A percentile compares a stretch with the other conserved stretches of the same genome.
phyloP scores from a whole-genome alignment of 2,329 filamentous ascomycete species.

The Dactylonectria estremocensis region DNA sequence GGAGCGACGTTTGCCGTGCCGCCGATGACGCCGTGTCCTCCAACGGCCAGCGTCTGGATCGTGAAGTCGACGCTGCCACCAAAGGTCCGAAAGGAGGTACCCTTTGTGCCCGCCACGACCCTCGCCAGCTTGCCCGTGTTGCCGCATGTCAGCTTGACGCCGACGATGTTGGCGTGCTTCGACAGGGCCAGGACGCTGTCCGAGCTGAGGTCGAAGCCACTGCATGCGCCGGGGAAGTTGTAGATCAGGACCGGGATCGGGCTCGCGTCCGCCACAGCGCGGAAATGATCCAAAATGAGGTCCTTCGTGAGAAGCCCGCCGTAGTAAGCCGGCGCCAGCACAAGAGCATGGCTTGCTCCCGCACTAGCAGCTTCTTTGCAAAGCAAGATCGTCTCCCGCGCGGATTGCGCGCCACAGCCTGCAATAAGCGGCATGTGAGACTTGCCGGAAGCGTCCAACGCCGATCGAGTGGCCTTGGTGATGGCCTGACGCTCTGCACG shows the following conservation, averaged over 20 bases:
- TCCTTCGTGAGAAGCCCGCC: conserved; percentile 71
- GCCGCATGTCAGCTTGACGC: conserved; percentile 75
- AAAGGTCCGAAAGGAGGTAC: conserved; percentile 73
- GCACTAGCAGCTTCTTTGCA: conserved; percentile 75
- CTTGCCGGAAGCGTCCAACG: conserved; percentile 71
- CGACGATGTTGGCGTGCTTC: conserved; percentile 70
- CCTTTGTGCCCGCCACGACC: conserved; percentile 62
- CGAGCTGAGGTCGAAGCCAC: conserved; percentile 71
- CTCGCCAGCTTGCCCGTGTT: conserved; percentile 73
- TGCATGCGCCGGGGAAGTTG: conserved; percentile 73
- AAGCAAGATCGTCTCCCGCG: conserved; percentile 76
- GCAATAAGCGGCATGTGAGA: conserved; percentile 74
- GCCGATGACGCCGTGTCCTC: conserved; percentile 80
- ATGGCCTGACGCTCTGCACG: conserved; percentile 76
- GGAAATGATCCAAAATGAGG: conserved; percentile 74
- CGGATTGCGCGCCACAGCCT: conserved; percentile 79
- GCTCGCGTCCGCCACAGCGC: conserved; percentile 69
- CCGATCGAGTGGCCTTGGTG: conserved; percentile 73
- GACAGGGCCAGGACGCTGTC: conserved; percentile 69
- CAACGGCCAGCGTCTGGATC: conserved; percentile 78
- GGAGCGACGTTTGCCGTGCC: conserved; percentile 81
- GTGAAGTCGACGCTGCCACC: conserved; percentile 83
- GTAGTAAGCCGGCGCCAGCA: conserved; percentile 81
- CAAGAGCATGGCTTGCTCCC: conserved; percentile 77
- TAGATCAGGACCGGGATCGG: conserved; percentile 74